Percentiles rank a stretch among this genome's conserved stretches.
Evolutionary conservation across 495 filamentous ascomycete genomes (phyloP).

Genomic region (Podospora australis): DNA sequence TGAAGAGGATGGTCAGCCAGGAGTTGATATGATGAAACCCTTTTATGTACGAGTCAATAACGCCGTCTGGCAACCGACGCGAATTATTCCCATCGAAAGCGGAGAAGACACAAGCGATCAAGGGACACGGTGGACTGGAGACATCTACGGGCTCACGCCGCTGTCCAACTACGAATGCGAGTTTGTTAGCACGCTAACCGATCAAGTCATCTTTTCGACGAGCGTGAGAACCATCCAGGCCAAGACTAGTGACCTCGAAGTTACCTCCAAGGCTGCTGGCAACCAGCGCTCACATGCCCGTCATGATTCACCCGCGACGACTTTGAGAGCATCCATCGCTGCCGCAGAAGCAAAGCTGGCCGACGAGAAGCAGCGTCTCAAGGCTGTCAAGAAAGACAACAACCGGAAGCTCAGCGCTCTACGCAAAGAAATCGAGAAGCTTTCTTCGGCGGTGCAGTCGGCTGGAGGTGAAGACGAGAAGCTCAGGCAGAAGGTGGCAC

Average conservation of each 20-base stretch:
- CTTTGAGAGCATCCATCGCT: slow-evolving; percentile 78
- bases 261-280: slow-evolving; percentile 34
- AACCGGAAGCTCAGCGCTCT: slow-evolving; percentile 61
- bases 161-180: slow-evolving; percentile 80
- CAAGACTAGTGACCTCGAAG: slow-evolving; percentile 56
- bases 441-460: slow-evolving; percentile 57
- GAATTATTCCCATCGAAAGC: slow-evolving; percentile 55
- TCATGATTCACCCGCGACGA: slow-evolving; percentile 82
- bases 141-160: slow-evolving; percentile 83
- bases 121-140: slow-evolving; percentile 61
- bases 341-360: slow-evolving; percentile 70
- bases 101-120: slow-evolving; percentile 42
- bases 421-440: slow-evolving; percentile 75
- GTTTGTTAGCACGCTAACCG: slow-evolving; percentile 69
- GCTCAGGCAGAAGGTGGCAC: slow-evolving; percentile 68
- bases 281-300: slow-evolving; percentile 54
- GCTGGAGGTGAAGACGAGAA: slow-evolving; percentile 77
- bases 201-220: slow-evolving; percentile 66
- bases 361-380: slow-evolving; percentile 69
- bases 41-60: slow-evolving; percentile 88
- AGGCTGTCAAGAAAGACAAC: slow-evolving; percentile 72
- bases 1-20: slow-evolving; percentile 22
- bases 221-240: slow-evolving; percentile 74
- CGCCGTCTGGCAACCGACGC: slow-evolving; percentile 78
- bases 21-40: slow-evolving; percentile 60